Conservation (phyloP, 805 yeast species). For the Blastobotrys chiropterorum region DNA sequence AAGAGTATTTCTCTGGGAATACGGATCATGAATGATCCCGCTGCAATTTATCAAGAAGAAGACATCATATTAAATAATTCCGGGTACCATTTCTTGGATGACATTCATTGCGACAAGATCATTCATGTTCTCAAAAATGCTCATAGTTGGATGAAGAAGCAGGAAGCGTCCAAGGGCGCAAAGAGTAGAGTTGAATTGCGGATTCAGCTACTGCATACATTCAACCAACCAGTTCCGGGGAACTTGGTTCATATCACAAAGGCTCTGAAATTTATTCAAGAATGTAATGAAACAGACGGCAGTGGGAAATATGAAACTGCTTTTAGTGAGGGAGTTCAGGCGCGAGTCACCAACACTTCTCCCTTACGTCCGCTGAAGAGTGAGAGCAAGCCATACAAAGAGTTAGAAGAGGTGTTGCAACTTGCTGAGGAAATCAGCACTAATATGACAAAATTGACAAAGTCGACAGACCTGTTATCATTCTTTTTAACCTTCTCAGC, state of each 20-base stretch:
- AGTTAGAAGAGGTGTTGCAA: constrained; percentile 9
- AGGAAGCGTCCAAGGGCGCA: constrained; percentile 53
- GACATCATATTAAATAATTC: constrained; percentile 40
- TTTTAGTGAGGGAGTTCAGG: constrained; percentile 22
- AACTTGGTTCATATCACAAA: neutral
- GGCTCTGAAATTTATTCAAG: neutral
- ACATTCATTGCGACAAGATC: constrained; percentile 17
- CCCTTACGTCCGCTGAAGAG: constrained; percentile 22
- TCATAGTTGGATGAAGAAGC: constrained; percentile 38
- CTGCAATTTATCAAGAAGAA: constrained; percentile 29
- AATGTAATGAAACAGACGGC: neutral
- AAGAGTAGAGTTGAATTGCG: constrained; percentile 17
- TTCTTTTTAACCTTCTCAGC: constrained; percentile 27
- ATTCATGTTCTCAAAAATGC: constrained; percentile 23
- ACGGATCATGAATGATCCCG: constrained; percentile 15
- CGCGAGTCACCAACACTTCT: constrained; percentile 22
- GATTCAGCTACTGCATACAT: constrained; percentile 21
- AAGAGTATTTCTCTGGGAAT: constrained; percentile 20
- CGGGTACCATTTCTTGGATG: constrained; percentile 42
- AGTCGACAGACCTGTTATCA: constrained; percentile 29
- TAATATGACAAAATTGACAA: constrained; percentile 11
- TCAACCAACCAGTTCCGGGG: constrained; percentile 13
- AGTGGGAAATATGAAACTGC: constrained; percentile 5
- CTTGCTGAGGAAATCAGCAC: constrained; percentile 17
- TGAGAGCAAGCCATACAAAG: constrained; percentile 17